Evolutionary conservation across 768 basidiomycete genomes (phyloP).

Genomic region (Leccinum ochraceum): DNA sequence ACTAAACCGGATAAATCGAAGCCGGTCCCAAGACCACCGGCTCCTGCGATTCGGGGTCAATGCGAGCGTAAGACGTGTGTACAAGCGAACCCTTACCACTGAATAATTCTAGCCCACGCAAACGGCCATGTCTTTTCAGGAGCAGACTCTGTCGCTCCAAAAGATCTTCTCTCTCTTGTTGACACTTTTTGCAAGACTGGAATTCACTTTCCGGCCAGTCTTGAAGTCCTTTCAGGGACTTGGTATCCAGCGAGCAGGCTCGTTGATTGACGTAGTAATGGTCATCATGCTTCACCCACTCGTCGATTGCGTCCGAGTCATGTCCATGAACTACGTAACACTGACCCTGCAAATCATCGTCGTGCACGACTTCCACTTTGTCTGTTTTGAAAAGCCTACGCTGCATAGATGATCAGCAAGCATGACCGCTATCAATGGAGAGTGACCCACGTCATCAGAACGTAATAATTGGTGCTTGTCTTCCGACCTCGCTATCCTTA

Average conservation of each 20-base stretch:
- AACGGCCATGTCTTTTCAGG: conserved; percentile 39
- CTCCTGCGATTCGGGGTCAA: conserved; percentile 45
- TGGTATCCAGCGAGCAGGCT: conserved; percentile 20
- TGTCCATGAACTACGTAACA: conserved; percentile 48
- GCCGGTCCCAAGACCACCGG: conserved; percentile 73
- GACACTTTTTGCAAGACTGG: conserved; percentile 43
- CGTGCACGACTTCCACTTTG: conserved; percentile 25
- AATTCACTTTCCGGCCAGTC: conserved; percentile 34
- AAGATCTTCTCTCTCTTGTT: conserved; percentile 30
- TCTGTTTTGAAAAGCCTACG: conserved; percentile 44
- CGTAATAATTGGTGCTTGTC: conserved; percentile 18
- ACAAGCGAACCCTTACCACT: conserved; percentile 45
- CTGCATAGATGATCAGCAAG: conserved; percentile 20
- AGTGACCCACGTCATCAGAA: conserved; percentile 44
- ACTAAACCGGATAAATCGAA: conserved; percentile 62
- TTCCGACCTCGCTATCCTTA: conserved; percentile 21
- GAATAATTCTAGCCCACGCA: conserved; percentile 68
- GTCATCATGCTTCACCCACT: conserved; percentile 53
- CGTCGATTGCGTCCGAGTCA: conserved; percentile 31
- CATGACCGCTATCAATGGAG: not conserved
- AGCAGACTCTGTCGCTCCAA: conserved; percentile 35
- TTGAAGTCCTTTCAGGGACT: conserved; percentile 22
- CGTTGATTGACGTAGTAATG: conserved; percentile 56
- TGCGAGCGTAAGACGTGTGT: not conserved
- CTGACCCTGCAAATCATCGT: conserved; percentile 50